These are phyloP conservation scores for Wickerhamomyces strasburgensis DNA, from an alignment of 805 yeast genomes.

Conservation along the genomic window DNA sequence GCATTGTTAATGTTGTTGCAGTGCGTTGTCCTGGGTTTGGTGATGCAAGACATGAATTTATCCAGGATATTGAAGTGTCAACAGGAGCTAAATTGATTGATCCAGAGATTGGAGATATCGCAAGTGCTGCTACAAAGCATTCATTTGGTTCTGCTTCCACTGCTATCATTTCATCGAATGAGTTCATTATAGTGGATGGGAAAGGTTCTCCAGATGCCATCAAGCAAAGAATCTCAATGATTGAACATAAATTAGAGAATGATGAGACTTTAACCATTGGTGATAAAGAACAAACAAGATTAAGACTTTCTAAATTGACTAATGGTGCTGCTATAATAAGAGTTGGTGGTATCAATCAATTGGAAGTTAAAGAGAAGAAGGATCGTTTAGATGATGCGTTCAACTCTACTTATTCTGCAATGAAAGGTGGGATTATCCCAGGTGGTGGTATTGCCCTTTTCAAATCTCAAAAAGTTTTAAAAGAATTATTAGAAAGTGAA, in stretches of 20 bases:
- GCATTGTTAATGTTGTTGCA: conserved; percentile 95
- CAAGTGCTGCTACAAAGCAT: conserved; percentile 88
- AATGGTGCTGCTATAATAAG: conserved; percentile 98
- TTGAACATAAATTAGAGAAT: conserved; percentile 74
- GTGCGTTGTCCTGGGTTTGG: conserved; percentile 99
- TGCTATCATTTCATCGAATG: conserved; percentile 89
- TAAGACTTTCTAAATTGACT: conserved; percentile 92
- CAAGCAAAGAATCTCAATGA: conserved; percentile 87
- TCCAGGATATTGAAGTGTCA: conserved; percentile 91
- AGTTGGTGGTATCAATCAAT: conserved; percentile 96
- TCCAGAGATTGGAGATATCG: conserved; percentile 92
- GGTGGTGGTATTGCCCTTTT: conserved; percentile 99
- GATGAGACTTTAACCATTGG: conserved; percentile 63
- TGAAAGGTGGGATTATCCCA: conserved; percentile 96
- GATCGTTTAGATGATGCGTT: conserved; percentile 98
- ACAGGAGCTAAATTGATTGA: conserved; percentile 86
- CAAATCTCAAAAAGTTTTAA: conserved; percentile 79
- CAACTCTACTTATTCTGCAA: conserved; percentile 98
- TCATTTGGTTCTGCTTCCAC: conserved; percentile 90
- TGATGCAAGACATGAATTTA: conserved; percentile 94
- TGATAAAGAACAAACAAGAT: conserved; percentile 95
- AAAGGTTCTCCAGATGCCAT: conserved; percentile 81
- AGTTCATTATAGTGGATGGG: conserved; percentile 90
- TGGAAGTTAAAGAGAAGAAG: conserved; percentile 99
- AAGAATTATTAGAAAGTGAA: conserved; percentile 44